Base-by-base conservation (phyloP, 345 rosid genomes). In the Populus tremula region DNA sequence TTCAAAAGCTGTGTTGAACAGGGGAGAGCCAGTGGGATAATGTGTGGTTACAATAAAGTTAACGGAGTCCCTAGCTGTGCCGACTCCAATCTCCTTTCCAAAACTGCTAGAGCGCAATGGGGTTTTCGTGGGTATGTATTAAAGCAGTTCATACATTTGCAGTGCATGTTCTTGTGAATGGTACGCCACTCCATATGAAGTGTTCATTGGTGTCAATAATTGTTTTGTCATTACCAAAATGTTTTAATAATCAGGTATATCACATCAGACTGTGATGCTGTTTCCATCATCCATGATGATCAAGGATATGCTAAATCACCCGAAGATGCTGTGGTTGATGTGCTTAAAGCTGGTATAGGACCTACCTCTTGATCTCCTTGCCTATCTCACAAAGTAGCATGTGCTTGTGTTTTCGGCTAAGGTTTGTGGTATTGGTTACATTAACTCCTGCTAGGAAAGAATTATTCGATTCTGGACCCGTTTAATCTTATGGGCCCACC, bases 251-350 rank as follows among this genome's bases (percentile, higher is more conserved):
- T 72, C 89, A 91, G 98, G 85, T 93, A 92, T 83, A 87, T 96
- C 41, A 78, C 91, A 29, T 96, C 97, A 4, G 98, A 96, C 77
- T 96, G 99, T 78, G 98, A 96, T 71, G 96, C 99, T 0, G 96
- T 96, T 14, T 80, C 90, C 8, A 84, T 92, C 84, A 92, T 93
- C 74, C 70, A 89, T 59, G 86, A 88, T 6, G 79, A 25, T 9
- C 92, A 92, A 86, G 87, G 90, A 72, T 93, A 90, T 54, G 91
- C 89, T 9, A 91, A 90, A 77, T 31, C 88, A 16, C 98, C 97
- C 1, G 97, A 96, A 83, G 97, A 93, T 80, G 98, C 94, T 2
- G 95, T 96, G 0, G 90, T 72, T 29, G 91, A 87, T 74, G 96
- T 87, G 38, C 97, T 93, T 77, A 91, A 85, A 84, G 98, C 98